Conservation (phyloP, 306 rosid genomes). For the Casuarina cunninghamiana region DNA sequence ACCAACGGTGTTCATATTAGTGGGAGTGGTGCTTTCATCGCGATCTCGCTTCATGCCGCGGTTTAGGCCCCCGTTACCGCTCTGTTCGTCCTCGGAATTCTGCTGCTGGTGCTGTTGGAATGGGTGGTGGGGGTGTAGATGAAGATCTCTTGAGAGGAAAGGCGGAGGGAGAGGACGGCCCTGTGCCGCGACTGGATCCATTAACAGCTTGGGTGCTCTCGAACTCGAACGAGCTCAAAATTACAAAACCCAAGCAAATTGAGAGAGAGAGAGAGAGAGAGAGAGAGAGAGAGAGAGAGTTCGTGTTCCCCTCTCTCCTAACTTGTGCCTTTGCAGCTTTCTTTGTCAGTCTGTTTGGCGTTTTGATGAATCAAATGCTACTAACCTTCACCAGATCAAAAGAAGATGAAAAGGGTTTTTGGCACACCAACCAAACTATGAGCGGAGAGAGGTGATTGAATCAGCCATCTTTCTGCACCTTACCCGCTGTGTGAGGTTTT, state of each 20-base stretch:
- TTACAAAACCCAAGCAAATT: background rate
- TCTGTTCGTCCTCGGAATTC: slow-evolving; percentile 54
- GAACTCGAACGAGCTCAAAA: slow-evolving; percentile 21
- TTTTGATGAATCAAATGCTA: slow-evolving; percentile 25
- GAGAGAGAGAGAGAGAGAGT: background rate
- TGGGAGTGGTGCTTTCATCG: slow-evolving; percentile 31
- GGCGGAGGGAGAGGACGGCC: slow-evolving; percentile 89
- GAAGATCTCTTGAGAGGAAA: slow-evolving; percentile 78
- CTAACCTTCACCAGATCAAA: slow-evolving; percentile 29
- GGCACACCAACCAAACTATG: slow-evolving; percentile 31
- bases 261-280: background rate
- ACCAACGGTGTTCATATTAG: background rate
- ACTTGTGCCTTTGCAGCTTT: background rate
- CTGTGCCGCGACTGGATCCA: slow-evolving; percentile 88
- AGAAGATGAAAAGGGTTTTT: background rate
- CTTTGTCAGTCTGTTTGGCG: slow-evolving; percentile 16
- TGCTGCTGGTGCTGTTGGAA: slow-evolving; percentile 53
- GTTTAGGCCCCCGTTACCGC: slow-evolving; percentile 37
- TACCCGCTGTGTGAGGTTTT: slow-evolving; percentile 9
- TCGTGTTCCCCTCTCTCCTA: background rate
- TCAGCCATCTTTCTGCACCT: slow-evolving; percentile 17
- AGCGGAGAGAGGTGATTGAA: slow-evolving; percentile 36
- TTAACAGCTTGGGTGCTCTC: slow-evolving; percentile 1
- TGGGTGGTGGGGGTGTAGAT: slow-evolving; percentile 70
- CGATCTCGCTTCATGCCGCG: slow-evolving; percentile 68